A percentile compares a stretch with the other conserved stretches of the same genome.
phyloP scores from a whole-genome alignment of 352 stramenopile genomes.

The Globisporangium acanthophoron region DNA sequence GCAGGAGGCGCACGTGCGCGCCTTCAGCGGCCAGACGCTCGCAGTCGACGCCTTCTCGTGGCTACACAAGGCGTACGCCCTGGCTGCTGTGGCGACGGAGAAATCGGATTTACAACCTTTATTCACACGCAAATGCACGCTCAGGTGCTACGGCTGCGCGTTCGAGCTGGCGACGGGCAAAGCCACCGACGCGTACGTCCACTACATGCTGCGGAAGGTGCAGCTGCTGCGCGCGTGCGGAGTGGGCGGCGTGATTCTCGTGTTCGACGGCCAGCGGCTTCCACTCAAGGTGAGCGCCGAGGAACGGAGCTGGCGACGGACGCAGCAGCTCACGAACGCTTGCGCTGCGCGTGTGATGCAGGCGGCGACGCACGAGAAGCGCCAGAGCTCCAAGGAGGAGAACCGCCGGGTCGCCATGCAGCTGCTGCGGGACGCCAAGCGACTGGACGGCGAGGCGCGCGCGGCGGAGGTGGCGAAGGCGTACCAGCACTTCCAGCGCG shows the following conservation, averaged over 20 bases:
- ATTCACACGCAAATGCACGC: no score
- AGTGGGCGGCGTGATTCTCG: slow-evolving; percentile 51
- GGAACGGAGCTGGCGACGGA: no score
- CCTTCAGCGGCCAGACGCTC: slow-evolving; percentile 48
- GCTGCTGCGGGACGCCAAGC: slow-evolving; percentile 40
- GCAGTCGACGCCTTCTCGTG: slow-evolving; percentile 73
- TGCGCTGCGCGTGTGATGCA: slow-evolving; percentile 9
- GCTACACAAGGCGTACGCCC: slow-evolving; percentile 71
- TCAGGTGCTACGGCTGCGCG: slow-evolving; percentile 72
- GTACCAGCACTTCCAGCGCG: slow-evolving; percentile 53
- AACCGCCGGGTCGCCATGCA: slow-evolving; percentile 49
- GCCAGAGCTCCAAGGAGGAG: slow-evolving; percentile 47
- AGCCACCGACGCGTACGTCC: slow-evolving; percentile 57
- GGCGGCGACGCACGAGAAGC: slow-evolving; percentile 63
- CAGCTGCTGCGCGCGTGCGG: slow-evolving; percentile 49
- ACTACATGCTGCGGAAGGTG: slow-evolving; percentile 74
- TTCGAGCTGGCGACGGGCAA: slow-evolving; percentile 64
- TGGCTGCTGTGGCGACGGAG: no score
- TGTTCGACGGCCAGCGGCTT: slow-evolving; percentile 73
- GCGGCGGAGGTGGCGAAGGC: slow-evolving; percentile 54
- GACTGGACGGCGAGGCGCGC: slow-evolving; percentile 35
- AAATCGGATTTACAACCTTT: no score
- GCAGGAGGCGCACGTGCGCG: slow-evolving; percentile 42
- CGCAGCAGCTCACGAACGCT: neutral
- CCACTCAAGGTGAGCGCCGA: slow-evolving; percentile 46